A percentile compares a stretch with the other conserved stretches of the same genome.
Evolutionary conservation across 1,284 basidiomycete species (phyloP).

Genomic region (Leccinum proximum): DNA sequence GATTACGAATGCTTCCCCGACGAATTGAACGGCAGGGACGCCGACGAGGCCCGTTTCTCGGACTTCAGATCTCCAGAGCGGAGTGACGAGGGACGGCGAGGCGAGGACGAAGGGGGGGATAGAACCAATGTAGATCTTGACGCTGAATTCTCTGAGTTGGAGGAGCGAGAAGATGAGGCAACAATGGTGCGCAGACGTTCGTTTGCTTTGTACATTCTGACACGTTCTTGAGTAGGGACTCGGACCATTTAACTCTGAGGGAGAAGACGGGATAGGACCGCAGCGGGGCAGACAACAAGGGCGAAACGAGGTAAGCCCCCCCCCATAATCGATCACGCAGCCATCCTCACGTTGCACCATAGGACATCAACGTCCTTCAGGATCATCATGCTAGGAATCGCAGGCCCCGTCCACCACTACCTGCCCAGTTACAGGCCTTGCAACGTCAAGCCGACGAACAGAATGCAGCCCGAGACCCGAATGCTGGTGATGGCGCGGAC

Average conservation of each 20-base stretch:
- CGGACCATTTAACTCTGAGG: not conserved
- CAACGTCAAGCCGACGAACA: not conserved
- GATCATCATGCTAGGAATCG: not conserved
- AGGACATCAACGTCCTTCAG: not conserved
- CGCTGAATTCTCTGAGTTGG: not conserved
- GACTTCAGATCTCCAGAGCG: not conserved
- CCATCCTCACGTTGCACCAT: not conserved
- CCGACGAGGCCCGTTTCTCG: not conserved
- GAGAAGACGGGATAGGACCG: not conserved
- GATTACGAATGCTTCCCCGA: no score
- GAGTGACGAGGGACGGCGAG: not conserved
- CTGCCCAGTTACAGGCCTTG: not conserved
- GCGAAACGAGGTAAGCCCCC: not conserved
- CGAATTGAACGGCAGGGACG: no score
- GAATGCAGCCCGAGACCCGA: not conserved
- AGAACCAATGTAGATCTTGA: not conserved
- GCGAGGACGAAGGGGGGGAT: not conserved
- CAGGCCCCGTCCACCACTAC: not conserved
- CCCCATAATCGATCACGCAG: not conserved
- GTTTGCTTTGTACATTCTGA: no score
- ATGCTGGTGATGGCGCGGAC: not conserved
- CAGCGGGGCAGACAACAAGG: not conserved
- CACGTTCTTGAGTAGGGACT: no score
- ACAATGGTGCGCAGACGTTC: no score
- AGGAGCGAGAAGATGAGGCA: not conserved